Conservation (phyloP, 202 grass and related monocot species). For the Saccharum hybrid region DNA sequence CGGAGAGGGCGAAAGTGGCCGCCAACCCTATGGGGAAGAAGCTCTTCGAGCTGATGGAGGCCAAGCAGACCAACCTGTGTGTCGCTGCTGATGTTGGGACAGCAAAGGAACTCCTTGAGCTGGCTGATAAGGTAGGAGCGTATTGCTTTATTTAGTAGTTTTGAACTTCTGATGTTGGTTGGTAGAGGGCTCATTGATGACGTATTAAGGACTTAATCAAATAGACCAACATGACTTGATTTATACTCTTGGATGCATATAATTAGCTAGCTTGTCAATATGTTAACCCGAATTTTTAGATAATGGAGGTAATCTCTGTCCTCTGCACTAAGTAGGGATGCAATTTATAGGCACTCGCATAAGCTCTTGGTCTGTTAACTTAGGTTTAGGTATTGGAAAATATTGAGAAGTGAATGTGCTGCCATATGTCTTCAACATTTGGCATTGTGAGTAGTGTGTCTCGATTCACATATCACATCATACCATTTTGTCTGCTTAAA, state of each 20-base stretch:
- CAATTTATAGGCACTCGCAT: background rate
- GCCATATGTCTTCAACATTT: background rate
- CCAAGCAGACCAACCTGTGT: conserved; percentile 86
- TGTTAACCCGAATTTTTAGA: background rate
- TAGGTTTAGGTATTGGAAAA: background rate
- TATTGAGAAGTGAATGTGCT: background rate
- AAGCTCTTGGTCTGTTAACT: conserved; percentile 1
- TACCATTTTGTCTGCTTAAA: background rate
- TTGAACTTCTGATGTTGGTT: background rate
- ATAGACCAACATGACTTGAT: background rate
- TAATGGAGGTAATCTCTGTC: background rate
- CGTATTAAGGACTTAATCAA: background rate
- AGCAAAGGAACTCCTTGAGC: conserved; percentile 75
- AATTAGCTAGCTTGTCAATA: too few relatives aligned
- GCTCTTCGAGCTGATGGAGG: conserved; percentile 91
- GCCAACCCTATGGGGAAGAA: conserved; percentile 79
- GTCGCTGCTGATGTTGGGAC: conserved; percentile 89
- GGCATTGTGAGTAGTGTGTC: background rate
- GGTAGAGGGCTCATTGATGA: background rate
- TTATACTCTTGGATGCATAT: background rate
- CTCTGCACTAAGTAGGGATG: background rate
- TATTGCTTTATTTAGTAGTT: conserved; percentile 1
- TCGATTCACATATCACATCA: background rate
- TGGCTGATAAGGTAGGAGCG: conserved; percentile 71
- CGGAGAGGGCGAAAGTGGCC: conserved; percentile 59